These are phyloP conservation scores for Solanum ahanhuiri DNA, from an alignment of 257 asterid species.

Conservation along the genomic window DNA sequence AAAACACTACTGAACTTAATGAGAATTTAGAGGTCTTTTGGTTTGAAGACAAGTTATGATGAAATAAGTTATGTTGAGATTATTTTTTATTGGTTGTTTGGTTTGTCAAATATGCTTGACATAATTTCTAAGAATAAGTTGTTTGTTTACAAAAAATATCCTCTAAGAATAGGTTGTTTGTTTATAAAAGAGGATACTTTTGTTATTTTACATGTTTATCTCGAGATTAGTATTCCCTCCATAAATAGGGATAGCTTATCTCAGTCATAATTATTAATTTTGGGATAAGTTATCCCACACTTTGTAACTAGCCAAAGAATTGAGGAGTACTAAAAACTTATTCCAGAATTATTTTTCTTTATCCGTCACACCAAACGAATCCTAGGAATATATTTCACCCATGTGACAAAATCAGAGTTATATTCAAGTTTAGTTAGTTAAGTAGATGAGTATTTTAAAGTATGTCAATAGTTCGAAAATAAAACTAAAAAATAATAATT, in stretches of 20 bases:
- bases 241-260: no score
- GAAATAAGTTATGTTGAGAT: neutral
- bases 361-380: neutral
- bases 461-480: neutral
- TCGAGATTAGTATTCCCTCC: neutral
- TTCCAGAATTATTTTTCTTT: no score
- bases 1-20: no score
- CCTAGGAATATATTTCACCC: neutral
- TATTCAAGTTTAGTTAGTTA: no score
- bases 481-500: no score
- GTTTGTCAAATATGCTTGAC: neutral
- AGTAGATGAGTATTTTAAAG: neutral
- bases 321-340: neutral
- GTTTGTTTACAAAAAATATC: neutral
- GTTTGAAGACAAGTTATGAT: neutral
- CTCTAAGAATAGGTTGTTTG: no score
- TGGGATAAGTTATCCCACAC: neutral
- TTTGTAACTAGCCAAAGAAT: neutral
- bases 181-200: neutral
- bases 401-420: neutral
- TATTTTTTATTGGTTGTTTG: neutral
- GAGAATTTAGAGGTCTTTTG: neutral
- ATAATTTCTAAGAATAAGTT: neutral
- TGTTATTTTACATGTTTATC: no score
- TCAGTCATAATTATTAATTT: neutral